phyloP scores from a whole-genome alignment of 768 basidiomycete genomes.

The Russula lepida region DNA sequence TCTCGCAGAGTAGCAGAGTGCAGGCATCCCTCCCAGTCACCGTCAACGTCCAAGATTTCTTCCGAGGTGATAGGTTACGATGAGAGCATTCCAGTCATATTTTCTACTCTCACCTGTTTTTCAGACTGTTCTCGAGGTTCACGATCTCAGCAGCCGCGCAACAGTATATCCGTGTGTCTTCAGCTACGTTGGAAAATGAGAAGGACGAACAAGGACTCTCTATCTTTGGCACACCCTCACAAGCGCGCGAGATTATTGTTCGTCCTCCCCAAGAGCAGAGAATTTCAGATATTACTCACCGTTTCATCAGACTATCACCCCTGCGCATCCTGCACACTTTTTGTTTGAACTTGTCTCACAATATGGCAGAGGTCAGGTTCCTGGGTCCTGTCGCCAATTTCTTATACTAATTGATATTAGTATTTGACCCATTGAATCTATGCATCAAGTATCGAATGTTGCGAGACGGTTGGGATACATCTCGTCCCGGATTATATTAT shows the following conservation, averaged over 20 bases:
- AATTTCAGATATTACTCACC: background rate
- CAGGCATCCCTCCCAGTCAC: conserved; percentile 72
- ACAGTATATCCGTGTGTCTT: conserved; percentile 69
- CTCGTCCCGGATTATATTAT: background rate
- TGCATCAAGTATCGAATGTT: conserved; percentile 70
- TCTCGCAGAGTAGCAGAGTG: conserved; percentile 48
- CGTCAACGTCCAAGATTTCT: conserved; percentile 95
- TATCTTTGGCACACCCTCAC: conserved; percentile 41
- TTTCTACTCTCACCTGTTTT: background rate
- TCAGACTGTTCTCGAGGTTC: conserved; percentile 83
- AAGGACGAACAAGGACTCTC: conserved; percentile 41
- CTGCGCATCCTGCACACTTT: conserved; percentile 66
- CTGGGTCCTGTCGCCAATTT: conserved; percentile 12
- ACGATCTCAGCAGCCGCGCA: conserved; percentile 76
- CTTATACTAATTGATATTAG: conserved; percentile 29
- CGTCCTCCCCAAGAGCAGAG: conserved; percentile 23
- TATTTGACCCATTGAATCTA: conserved; percentile 52
- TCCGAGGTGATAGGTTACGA: conserved; percentile 70
- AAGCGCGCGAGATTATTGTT: conserved; percentile 43
- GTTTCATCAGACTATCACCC: conserved; percentile 59
- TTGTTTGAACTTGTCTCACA: conserved; percentile 69
- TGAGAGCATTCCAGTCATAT: background rate
- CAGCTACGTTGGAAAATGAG: conserved; percentile 45
- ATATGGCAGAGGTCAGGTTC: conserved; percentile 46
- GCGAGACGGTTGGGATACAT: conserved; percentile 57